Percentiles rank a stretch among this genome's conserved stretches.
phyloP scores from a whole-genome alignment of 1,139 yeast species.

The Citeromyces hawaiiensis region DNA sequence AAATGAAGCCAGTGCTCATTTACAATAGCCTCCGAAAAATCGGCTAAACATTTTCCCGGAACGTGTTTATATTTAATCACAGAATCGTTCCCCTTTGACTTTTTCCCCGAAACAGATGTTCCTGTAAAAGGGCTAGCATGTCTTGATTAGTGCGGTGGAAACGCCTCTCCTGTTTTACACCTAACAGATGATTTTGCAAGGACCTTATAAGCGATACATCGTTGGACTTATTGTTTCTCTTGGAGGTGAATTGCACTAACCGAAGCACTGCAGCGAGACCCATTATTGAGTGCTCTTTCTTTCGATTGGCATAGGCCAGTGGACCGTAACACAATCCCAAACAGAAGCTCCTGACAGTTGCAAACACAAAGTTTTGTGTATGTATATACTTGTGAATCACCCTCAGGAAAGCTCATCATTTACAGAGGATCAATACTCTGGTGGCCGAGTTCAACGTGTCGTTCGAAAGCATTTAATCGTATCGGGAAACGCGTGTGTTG shows the following conservation, averaged over 20 bases:
- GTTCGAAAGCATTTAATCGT: too few relatives aligned
- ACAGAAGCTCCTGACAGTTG: slow-evolving; percentile 42
- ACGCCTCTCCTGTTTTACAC: slow-evolving; percentile 27
- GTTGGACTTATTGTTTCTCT: slow-evolving; percentile 35
- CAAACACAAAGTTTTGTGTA: slow-evolving; percentile 37
- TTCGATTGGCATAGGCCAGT: slow-evolving; percentile 12
- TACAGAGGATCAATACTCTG: too few relatives aligned
- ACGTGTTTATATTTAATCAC: slow-evolving; percentile 3
- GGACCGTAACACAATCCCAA: slow-evolving; percentile 53
- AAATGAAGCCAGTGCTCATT: slow-evolving; percentile 39
- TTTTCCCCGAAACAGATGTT: slow-evolving; percentile 6
- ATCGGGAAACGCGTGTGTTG: too few relatives aligned
- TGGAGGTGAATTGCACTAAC: slow-evolving; percentile 39
- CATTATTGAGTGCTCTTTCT: slow-evolving; percentile 17
- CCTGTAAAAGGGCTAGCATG: slow-evolving; percentile 27
- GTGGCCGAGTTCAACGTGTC: too few relatives aligned
- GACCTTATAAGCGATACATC: slow-evolving; percentile 29
- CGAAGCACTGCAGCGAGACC: slow-evolving; percentile 34
- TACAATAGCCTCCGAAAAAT: slow-evolving; percentile 43
- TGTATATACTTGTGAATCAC: slow-evolving; percentile 37
- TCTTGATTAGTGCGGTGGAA: slow-evolving; percentile 30
- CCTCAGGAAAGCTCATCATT: too few relatives aligned
- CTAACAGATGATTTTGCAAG: slow-evolving; percentile 31
- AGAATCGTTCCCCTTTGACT: slow-evolving; percentile 3
- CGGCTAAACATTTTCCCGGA: slow-evolving; percentile 5